Percentiles rank a stretch among this genome's conserved stretches.
Conservation (phyloP, 768 basidiomycete genomes). For the Xerocomellus intermedius region DNA sequence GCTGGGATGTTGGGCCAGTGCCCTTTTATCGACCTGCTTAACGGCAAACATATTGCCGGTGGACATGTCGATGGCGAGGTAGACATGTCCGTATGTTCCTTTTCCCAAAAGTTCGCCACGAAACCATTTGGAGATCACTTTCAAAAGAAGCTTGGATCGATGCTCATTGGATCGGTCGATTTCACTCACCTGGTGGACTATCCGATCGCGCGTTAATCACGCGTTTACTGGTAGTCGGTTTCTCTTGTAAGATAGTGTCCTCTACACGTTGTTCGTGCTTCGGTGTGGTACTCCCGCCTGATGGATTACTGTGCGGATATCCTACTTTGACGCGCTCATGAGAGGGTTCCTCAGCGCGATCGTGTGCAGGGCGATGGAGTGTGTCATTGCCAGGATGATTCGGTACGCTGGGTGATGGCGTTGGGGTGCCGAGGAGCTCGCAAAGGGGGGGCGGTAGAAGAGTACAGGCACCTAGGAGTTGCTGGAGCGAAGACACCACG, state of each 20-base stretch:
- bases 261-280: background rate
- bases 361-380: too few relatives aligned
- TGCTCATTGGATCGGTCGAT: background rate
- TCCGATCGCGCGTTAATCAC: background rate
- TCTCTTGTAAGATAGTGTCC: background rate
- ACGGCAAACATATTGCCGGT: conserved; percentile 98
- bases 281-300: too few relatives aligned
- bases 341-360: background rate
- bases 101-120: conserved; percentile 92
- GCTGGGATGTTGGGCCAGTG: conserved; percentile 64
- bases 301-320: too few relatives aligned
- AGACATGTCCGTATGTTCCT: conserved; percentile 92
- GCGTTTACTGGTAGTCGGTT: background rate
- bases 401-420: background rate
- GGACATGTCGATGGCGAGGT: conserved; percentile 89
- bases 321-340: too few relatives aligned
- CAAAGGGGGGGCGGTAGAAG: background rate
- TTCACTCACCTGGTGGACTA: conserved; percentile 57
- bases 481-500: background rate
- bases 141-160: conserved; percentile 12
- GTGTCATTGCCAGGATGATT: background rate
- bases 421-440: background rate
- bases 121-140: conserved; percentile 90
- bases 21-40: conserved; percentile 92
- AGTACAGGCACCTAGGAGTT: background rate